A percentile compares a stretch with the other conserved stretches of the same genome.
Evolutionary conservation across 805 yeast species (phyloP).

Genomic region (Starmerella riodocensis): DNA sequence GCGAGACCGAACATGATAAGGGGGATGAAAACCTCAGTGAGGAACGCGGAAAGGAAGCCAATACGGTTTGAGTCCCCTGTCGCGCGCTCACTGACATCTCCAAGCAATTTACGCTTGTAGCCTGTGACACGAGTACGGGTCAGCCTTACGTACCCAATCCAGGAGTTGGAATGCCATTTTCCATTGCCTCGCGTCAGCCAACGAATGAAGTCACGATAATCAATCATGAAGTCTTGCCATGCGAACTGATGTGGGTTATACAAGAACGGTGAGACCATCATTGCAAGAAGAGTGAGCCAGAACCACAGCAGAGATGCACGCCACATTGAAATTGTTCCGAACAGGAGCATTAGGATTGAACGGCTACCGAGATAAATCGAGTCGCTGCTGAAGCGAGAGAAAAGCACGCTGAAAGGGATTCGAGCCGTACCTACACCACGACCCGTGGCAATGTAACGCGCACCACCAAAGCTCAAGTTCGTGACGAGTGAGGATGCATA

Average conservation of each 20-base stretch:
- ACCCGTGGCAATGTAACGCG: conserved; percentile 83
- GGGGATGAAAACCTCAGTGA: conserved; percentile 71
- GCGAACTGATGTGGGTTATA: conserved; percentile 98
- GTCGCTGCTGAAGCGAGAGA: conserved; percentile 59
- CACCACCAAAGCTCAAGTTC: conserved; percentile 82
- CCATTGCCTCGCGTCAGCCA: conserved; percentile 79
- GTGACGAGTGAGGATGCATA: conserved; percentile 66
- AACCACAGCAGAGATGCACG: conserved; percentile 91
- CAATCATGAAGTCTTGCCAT: conserved; percentile 90
- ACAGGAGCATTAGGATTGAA: conserved; percentile 53
- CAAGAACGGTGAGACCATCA: conserved; percentile 82
- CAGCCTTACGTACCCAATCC: conserved; percentile 64
- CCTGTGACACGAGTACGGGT: conserved; percentile 87
- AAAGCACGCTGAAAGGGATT: conserved; percentile 54
- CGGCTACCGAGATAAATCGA: conserved; percentile 71
- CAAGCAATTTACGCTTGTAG: conserved; percentile 59
- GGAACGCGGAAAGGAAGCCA: conserved; percentile 58
- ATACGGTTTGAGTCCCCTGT: conserved; percentile 62
- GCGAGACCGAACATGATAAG: conserved; percentile 54
- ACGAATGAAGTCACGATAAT: conserved; percentile 81
- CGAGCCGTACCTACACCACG: conserved; percentile 86
- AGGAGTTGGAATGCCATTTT: conserved; percentile 52
- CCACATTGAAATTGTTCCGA: conserved; percentile 78
- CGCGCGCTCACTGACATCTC: conserved; percentile 52
- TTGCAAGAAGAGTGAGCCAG: conserved; percentile 84